Evolutionary conservation across 352 stramenopile genomes (phyloP).

Genomic region (Phytophthora colocasiae): DNA sequence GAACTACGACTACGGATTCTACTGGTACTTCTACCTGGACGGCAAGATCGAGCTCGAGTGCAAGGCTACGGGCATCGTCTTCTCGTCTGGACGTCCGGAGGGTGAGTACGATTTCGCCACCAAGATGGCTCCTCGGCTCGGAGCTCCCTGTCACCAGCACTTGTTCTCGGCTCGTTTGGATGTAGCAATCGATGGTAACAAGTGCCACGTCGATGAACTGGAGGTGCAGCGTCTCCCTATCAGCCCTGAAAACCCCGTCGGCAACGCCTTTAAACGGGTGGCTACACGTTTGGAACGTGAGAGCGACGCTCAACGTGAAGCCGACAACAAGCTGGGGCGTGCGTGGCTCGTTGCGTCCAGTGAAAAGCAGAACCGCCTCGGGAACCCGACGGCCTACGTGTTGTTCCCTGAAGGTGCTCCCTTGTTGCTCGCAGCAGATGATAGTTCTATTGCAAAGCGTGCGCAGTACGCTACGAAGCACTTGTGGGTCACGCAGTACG

Average conservation of each 20-base stretch:
- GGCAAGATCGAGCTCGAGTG: conserved; percentile 83
- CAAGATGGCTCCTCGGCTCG: conserved; percentile 63
- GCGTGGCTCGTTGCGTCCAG: conserved; percentile 72
- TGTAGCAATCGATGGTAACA: conserved; percentile 72
- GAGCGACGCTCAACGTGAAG: conserved; percentile 52
- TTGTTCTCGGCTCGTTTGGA: conserved; percentile 80
- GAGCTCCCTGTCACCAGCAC: conserved; percentile 76
- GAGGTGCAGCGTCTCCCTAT: conserved; percentile 58
- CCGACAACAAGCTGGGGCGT: conserved; percentile 57
- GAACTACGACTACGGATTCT: conserved; percentile 88
- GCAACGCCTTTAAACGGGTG: conserved; percentile 63
- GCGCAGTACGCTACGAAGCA: conserved; percentile 67
- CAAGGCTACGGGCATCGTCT: conserved; percentile 81
- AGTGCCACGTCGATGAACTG: conserved; percentile 55
- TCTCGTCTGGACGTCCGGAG: conserved; percentile 63
- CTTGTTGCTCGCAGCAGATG: conserved; percentile 54
- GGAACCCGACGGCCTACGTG: conserved; percentile 64
- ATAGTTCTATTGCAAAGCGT: conserved; percentile 58
- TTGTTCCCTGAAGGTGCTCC: conserved; percentile 63
- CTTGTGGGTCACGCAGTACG: conserved; percentile 78
- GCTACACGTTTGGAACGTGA: conserved; percentile 60
- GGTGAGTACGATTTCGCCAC: conserved; percentile 56
- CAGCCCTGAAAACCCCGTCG: conserved; percentile 55
- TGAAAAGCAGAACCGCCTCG: conserved; percentile 57
- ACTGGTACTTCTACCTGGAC: conserved; percentile 79